A percentile compares a stretch with the other conserved stretches of the same genome.
Conservation (phyloP, 129 eudicot genomes). For the carrot (Daucus carota) region DNA sequence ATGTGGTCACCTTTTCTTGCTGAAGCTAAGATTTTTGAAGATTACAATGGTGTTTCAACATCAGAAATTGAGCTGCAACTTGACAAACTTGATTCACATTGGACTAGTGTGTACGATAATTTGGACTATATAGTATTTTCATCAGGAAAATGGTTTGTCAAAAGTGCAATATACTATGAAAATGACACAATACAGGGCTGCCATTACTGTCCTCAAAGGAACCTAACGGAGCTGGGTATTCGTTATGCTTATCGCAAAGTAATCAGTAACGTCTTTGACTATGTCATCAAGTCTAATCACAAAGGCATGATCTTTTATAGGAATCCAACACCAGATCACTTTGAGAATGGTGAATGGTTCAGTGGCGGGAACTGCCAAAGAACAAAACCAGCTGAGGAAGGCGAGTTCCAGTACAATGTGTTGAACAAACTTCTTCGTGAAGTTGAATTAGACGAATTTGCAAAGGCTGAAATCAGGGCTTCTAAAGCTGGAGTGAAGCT, state of each 20-base stretch:
- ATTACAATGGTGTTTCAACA: constrained; percentile 62
- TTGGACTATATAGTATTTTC: constrained; percentile 74
- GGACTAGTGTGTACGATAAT: constrained; percentile 50
- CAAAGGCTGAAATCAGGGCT: constrained; percentile 38
- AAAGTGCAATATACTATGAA: constrained; percentile 68
- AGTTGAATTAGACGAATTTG: constrained; percentile 68
- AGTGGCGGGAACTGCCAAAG: constrained; percentile 77
- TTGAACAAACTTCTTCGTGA: constrained; percentile 47
- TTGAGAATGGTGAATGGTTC: constrained; percentile 79
- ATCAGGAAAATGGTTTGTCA: constrained; percentile 84
- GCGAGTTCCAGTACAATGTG: constrained; percentile 42
- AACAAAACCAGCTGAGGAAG: constrained; percentile 62
- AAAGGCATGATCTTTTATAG: constrained; percentile 55
- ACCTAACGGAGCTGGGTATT: constrained; percentile 60
- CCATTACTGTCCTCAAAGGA: constrained; percentile 54
- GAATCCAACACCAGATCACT: constrained; percentile 87
- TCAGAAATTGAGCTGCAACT: constrained; percentile 62
- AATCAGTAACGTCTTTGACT: constrained; percentile 38
- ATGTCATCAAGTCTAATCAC: constrained; percentile 39
- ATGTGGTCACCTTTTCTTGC: constrained; percentile 91
- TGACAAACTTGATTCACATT: constrained; percentile 60
- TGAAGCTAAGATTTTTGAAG: constrained; percentile 71
- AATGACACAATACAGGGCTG: constrained; percentile 54
- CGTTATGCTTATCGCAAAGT: constrained; percentile 63
- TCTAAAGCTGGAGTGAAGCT: constrained; percentile 47